Conservation (phyloP, 2,329 filamentous ascomycete species). For the Trichophyton schoenleinii region DNA sequence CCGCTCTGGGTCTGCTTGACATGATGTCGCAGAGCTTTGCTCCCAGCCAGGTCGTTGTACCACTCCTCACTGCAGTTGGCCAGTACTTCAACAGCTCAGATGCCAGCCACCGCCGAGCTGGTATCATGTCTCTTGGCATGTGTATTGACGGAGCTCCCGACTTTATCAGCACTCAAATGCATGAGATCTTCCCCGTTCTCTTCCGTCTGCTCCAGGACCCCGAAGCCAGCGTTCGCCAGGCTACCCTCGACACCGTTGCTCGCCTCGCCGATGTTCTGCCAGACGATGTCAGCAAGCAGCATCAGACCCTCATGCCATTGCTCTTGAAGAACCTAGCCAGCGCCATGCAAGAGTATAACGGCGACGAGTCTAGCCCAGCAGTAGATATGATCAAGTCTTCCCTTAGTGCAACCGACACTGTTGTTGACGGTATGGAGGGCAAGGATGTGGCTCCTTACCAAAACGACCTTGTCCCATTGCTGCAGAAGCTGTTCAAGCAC, state of each 20-base stretch:
- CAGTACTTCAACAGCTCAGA: constrained; percentile 64
- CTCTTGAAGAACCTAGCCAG: constrained; percentile 81
- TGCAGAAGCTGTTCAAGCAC: constrained; percentile 72
- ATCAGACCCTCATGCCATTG: constrained; percentile 69
- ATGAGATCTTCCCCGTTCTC: constrained; percentile 72
- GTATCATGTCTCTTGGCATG: constrained; percentile 82
- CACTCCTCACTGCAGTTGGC: constrained; percentile 74
- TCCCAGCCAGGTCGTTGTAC: constrained; percentile 86
- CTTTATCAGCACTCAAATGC: constrained; percentile 88
- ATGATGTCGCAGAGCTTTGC: constrained; percentile 79
- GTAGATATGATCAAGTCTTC: constrained; percentile 78
- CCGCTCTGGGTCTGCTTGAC: constrained; percentile 76
- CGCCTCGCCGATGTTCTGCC: constrained; percentile 86
- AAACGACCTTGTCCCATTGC: constrained; percentile 66
- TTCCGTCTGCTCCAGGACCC: constrained; percentile 70
- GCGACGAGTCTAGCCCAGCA: constrained; percentile 57
- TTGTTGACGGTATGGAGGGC: constrained; percentile 71
- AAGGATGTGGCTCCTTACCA: constrained; percentile 74
- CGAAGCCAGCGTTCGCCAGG: constrained; percentile 73
- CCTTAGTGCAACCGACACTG: constrained; percentile 79
- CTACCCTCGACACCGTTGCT: constrained; percentile 75
- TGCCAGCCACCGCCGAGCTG: constrained; percentile 72
- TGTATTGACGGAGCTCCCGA: constrained; percentile 94
- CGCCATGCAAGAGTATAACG: constrained; percentile 55
- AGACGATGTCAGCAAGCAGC: constrained; percentile 76